Evolutionary conservation across 192 early-diverging fungal species (phyloP), one percentile per base, ranked within the genome.

Genomic region (Pilaira anomala): DNA sequence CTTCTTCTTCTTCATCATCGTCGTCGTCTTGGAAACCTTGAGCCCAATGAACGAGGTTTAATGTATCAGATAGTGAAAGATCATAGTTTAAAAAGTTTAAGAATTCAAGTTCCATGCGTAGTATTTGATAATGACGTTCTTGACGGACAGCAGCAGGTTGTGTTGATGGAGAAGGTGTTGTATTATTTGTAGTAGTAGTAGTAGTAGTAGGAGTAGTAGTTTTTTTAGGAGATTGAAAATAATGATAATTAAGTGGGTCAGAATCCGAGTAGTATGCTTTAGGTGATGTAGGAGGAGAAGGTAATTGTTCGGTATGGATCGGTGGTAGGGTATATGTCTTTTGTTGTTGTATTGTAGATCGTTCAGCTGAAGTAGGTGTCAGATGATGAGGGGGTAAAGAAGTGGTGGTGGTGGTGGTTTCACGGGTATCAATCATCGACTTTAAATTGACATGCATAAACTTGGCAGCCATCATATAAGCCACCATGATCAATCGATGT

Each of bases 81-180:
- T 81, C 77, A 49, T 67, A 76, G 50, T 76, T 69, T 3, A 81
- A 61, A 61, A 81, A 81, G 12, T 75, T 71, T 51, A 81, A 60
- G 30, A 78, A 81, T 40, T 81, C 80, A n/a, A 66, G 19, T 53
- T 81, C 80, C 80, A 81, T 81, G 12, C 76, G 73, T 29, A 73
- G 54, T 2, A 81, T 69, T 44, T 75, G 74, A 48, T 50, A 46
- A 22, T 28, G 40, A 3, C 25, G 54, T 49, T 26, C 65, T 40
- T 28, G 11, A 1, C 11, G 33, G 11, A 33, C 30, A 33, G 11
- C 7, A 36, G 33, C n/a, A n/a, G n/a, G n/a, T n/a, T n/a, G n/a
- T n/a, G n/a, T n/a, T n/a, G n/a, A 9, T 36, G 1, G 33, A 36
- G 11, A 9, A 1, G 33, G 30, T 33, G 30, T 33, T 3, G 3